Conservation (phyloP, 2,329 filamentous ascomycete species). For the Paecilomyces niveus region DNA sequence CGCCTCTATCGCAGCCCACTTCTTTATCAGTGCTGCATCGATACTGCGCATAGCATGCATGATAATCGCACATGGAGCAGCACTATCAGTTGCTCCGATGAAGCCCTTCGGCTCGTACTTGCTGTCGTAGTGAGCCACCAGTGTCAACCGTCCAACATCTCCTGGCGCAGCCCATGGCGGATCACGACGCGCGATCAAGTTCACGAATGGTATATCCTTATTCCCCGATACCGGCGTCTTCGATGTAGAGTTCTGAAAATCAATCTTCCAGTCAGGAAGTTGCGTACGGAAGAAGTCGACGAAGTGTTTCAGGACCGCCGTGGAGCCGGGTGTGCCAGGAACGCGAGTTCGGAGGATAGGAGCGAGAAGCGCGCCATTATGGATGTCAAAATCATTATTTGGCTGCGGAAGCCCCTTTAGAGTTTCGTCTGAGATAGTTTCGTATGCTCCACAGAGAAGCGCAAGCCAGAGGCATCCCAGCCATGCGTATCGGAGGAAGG, state of each 20-base stretch:
- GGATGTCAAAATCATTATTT: slow-evolving; percentile 69
- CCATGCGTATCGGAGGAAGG: slow-evolving; percentile 18
- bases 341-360: slow-evolving; percentile 86
- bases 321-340: slow-evolving; percentile 72
- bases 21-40: slow-evolving; percentile 69
- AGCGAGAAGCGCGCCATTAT: slow-evolving; percentile 66
- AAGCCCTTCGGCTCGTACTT: slow-evolving; percentile 76
- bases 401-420: slow-evolving; percentile 66
- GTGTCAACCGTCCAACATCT: slow-evolving; percentile 70
- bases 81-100: slow-evolving; percentile 88
- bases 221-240: slow-evolving; percentile 70
- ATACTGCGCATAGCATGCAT: slow-evolving; percentile 78
- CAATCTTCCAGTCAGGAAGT: slow-evolving; percentile 71
- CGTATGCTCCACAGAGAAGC: slow-evolving; percentile 41
- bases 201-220: slow-evolving; percentile 70
- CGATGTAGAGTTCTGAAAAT: slow-evolving; percentile 84
- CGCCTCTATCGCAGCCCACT: slow-evolving; percentile 68
- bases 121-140: slow-evolving; percentile 93
- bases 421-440: slow-evolving; percentile 64
- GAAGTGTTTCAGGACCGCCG: slow-evolving; percentile 71
- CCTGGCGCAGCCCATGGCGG: slow-evolving; percentile 72
- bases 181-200: slow-evolving; percentile 79
- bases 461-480: slow-evolving; percentile 18
- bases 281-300: slow-evolving; percentile 68
- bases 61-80: slow-evolving; percentile 88